These are phyloP conservation scores for Dendrobium nobile DNA, from an alignment of 106 monocot genomes.

Conservation along the genomic window DNA sequence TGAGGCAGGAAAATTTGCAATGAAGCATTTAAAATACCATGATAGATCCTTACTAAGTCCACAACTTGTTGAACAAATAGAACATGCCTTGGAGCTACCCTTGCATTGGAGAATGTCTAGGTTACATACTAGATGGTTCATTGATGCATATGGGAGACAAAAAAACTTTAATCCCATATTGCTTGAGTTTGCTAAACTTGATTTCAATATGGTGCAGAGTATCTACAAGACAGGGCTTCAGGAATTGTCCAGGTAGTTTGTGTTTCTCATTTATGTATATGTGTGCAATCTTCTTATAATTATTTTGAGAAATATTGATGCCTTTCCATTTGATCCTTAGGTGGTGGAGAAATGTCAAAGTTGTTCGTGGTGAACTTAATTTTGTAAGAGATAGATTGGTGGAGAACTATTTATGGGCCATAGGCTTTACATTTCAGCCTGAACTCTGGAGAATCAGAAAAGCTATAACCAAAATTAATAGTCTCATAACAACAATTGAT, in stretches of 20 bases:
- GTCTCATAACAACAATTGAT: slow-evolving; percentile 31
- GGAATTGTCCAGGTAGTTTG: slow-evolving; percentile 20
- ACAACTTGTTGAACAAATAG: slow-evolving; percentile 18
- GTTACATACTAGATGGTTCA: slow-evolving; percentile 34
- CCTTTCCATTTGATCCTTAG: slow-evolving; percentile 6
- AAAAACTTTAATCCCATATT: slow-evolving; percentile 14
- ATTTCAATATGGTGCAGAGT: slow-evolving; percentile 43
- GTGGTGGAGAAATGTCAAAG: slow-evolving; percentile 42
- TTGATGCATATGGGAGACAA: slow-evolving; percentile 24
- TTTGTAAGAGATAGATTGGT: slow-evolving; percentile 47
- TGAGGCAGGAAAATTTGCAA: slow-evolving; percentile 15
- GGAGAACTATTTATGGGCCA: slow-evolving; percentile 30
- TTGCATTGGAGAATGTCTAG: slow-evolving; percentile 45
- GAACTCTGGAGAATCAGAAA: slow-evolving; percentile 12
- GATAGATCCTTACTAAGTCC: not conserved
- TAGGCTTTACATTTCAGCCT: slow-evolving; percentile 17
- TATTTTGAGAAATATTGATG: not conserved
- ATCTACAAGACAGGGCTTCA: slow-evolving; percentile 29
- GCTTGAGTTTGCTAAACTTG: slow-evolving; percentile 48
- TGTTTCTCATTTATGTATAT: not conserved
- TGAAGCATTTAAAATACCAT: not conserved
- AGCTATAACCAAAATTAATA: slow-evolving; percentile 9
- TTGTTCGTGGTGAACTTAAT: slow-evolving; percentile 15
- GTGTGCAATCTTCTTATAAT: not conserved
- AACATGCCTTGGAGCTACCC: slow-evolving; percentile 42